Conservation (phyloP, 2,329 filamentous ascomycete species). For the Colletotrichum lentis region DNA sequence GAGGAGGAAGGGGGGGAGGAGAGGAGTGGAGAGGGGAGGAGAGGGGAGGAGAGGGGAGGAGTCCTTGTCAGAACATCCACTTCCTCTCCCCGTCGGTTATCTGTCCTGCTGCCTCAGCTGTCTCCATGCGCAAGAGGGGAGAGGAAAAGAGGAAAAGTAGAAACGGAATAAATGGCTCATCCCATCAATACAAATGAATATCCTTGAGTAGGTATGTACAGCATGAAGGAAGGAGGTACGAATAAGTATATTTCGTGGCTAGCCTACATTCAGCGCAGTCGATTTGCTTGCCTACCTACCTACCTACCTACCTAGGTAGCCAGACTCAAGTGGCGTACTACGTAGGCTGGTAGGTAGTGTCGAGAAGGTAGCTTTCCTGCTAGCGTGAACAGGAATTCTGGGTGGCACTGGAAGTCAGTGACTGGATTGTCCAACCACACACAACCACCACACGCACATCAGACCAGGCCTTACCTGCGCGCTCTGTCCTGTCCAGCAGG, state of each 20-base stretch:
- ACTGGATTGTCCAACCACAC: conserved; percentile 35
- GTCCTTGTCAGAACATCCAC: conserved; percentile 6
- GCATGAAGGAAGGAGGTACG: too few relatives aligned
- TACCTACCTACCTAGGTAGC: too few relatives aligned
- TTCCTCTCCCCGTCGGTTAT: neutral
- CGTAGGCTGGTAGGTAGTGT: neutral
- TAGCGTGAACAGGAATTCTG: conserved; percentile 26
- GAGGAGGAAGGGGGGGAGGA: neutral
- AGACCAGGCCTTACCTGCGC: conserved; percentile 29
- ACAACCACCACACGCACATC: conserved; percentile 30
- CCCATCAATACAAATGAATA: too few relatives aligned
- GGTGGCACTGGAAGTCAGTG: conserved; percentile 11
- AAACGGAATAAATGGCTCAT: too few relatives aligned
- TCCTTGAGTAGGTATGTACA: too few relatives aligned
- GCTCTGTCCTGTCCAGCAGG: conserved; percentile 22
- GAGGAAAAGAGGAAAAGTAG: neutral
- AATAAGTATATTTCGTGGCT: too few relatives aligned
- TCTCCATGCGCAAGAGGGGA: neutral
- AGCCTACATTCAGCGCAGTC: too few relatives aligned
- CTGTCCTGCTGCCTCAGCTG: neutral
- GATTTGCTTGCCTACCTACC: too few relatives aligned
- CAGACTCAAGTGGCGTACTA: too few relatives aligned
- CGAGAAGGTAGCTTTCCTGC: conserved; percentile 11
- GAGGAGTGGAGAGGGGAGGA: neutral
- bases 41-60: neutral